These are phyloP conservation scores for Raffaelea ambrosiae DNA, from an alignment of 2,329 filamentous ascomycete genomes.

Conservation along the genomic window DNA sequence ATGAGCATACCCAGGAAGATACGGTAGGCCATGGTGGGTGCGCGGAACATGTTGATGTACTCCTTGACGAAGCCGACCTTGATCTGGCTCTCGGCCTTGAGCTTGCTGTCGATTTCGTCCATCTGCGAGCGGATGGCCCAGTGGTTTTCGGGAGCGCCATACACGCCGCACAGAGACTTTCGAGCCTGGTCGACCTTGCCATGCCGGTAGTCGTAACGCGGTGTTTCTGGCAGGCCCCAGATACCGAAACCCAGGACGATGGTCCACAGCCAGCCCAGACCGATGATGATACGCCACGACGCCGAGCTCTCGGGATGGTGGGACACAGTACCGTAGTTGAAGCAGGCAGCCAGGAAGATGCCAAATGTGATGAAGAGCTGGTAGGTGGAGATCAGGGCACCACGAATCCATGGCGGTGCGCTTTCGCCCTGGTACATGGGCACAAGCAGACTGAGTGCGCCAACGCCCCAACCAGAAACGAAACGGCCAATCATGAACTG, in stretches of 20 bases:
- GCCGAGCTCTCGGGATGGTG: constrained; percentile 28
- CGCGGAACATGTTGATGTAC: constrained; percentile 53
- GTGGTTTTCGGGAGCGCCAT: constrained; percentile 9
- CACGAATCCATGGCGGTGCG: constrained; percentile 53
- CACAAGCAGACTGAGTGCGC: constrained; percentile 55
- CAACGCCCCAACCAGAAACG: constrained; percentile 59
- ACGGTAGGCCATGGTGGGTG: constrained; percentile 53
- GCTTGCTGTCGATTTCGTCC: constrained; percentile 11
- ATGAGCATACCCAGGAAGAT: constrained; percentile 54
- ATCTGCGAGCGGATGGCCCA: constrained; percentile 10
- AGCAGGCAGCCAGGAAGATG: constrained; percentile 41
- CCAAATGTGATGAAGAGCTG: constrained; percentile 68
- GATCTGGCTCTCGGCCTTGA: constrained; percentile 31
- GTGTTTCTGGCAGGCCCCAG: constrained; percentile 45
- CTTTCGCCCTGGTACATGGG: constrained; percentile 51
- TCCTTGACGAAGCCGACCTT: constrained; percentile 33
- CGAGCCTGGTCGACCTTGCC: constrained; percentile 9
- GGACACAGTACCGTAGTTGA: constrained; percentile 42
- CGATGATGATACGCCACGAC: constrained; percentile 57
- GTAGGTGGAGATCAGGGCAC: constrained; percentile 59
- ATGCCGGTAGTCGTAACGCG: constrained; percentile 28
- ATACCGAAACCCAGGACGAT: constrained; percentile 45
- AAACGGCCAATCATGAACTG: constrained; percentile 54
- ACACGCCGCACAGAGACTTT: constrained; percentile 7
- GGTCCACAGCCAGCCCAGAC: constrained; percentile 43